Base-by-base conservation (phyloP, 2,329 filamentous ascomycete species). In the Penicillium sp. region DNA sequence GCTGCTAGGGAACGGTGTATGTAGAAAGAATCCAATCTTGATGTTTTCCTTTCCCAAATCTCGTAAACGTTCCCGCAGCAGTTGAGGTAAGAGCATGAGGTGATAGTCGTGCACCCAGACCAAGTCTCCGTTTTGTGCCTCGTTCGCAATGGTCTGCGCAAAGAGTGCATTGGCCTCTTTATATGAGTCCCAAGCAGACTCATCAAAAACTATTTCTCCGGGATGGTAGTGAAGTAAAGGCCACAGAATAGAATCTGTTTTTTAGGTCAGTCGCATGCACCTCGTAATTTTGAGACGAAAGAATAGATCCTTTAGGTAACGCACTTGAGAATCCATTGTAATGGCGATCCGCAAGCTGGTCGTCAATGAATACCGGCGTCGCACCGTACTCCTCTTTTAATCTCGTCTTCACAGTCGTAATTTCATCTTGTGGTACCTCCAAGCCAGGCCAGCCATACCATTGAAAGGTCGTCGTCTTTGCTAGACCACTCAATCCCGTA, bases 51-150 rank as follows among this genome's bases (percentile, higher is more conserved):
- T 91, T 60, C 81, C 83, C 14, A 49, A 48, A 61, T 85, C 74
- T 57, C 88, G 89, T 58, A 97, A 87, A 73, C 95, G 90, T 67
- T 96, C 89, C 60, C 94, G 90, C 58, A 99, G 82, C 91, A 97
- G 95, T 68, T 93, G 86, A 30, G 94, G 94, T 33, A 99, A 83
- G 20, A 99, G 86, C 92, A 97, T 97, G 60, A 97, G 80, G 74
- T 99, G 94, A 77, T 97, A 99, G 74, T 99, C 94, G 73, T 99
- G 94, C 5, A 99, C 90, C 94, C 94, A 99, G 66, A 99, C 88
- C 66, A 97, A 78, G 74, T 99, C 94, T 56, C 91, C 92, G 71
- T 97, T 93, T 71, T 92, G 84, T 11, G 97, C 90, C 66, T 96
- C 90, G 65, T 88, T 87, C 56, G 89, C 86, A 63, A 99, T 88